Conservation (phyloP, 73 alveolate species). For the Tetrahymena malaccensis region DNA sequence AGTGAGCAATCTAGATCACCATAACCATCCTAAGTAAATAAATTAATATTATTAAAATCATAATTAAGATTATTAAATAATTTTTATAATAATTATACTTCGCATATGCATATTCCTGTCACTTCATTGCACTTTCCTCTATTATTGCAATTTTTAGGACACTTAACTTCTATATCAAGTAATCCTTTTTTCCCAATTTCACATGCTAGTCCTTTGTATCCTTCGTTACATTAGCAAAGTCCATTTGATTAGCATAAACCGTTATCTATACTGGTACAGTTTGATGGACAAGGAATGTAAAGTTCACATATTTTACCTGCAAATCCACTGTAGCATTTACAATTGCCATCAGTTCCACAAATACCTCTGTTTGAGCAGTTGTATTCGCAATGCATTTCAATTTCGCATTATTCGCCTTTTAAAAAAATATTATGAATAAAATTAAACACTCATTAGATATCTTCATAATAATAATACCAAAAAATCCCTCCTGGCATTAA, state of each 20-base stretch:
- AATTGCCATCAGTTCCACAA: constrained; percentile 35
- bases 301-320: constrained; percentile 27
- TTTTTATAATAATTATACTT: too few species aligned
- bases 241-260: constrained; percentile 38
- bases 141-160: not conserved
- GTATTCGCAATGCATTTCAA: constrained; percentile 2
- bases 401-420: constrained; percentile 25
- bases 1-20: not conserved
- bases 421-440: not conserved
- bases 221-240: constrained; percentile 19
- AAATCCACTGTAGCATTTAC: constrained; percentile 36
- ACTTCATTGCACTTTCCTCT: not conserved
- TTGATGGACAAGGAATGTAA: constrained; percentile 28
- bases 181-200: not conserved
- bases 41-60: not conserved
- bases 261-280: constrained; percentile 27
- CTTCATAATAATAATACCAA: not conserved
- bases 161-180: not conserved
- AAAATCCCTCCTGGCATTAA: constrained; percentile 4
- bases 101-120: not conserved
- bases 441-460: too few species aligned
- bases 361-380: constrained; percentile 28
- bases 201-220: constrained; percentile 19
- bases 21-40: not conserved
- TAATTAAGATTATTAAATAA: too few species aligned